Base-by-base conservation (phyloP, 1,284 basidiomycete species). In the Ustilago hordei region DNA sequence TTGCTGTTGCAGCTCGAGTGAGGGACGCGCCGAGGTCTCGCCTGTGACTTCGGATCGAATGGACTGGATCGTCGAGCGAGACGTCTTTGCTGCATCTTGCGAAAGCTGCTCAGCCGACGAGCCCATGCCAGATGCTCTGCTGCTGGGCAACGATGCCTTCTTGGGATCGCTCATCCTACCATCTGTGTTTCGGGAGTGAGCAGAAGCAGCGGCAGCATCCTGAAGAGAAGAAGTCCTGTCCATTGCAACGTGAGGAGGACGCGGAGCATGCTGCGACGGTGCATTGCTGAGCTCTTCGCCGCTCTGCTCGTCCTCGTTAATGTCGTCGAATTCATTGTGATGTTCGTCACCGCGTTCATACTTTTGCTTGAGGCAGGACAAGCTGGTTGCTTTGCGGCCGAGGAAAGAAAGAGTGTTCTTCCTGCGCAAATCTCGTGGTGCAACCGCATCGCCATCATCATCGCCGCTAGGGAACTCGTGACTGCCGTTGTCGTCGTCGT, bases 361-460 rank as follows among this genome's bases (percentile, higher is more conserved):
- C 58, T 77, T 73, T 38, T 84, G 85, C 74, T 79, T 64, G 61
- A 87, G 69, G 53, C 77, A 78, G 15, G 78, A 86, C 19, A 89
- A 78, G 64, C 87, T 88, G 38, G 87, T 87, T 9, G 87, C 88
- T 69, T 88, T 88, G 19, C 88, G 83, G 41, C 87, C 86, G 28
- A 89, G 82, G 64, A 87, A 87, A 39, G 88, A 88, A 12, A 89
- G 81, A 19, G 88, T 88, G 78, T 88, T 86, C 28, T 86, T 84
- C 7, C 85, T 82, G 57, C 86, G 58, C 11, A 62, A 13, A 9
- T 61, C 65, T 31, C 60, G 60, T 11, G 53, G 38, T 4, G 47
- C 38, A 7, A 43, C 58, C 4, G 54, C 55, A 28, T 62, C 64
- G 31, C 35, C 62, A 17, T 57, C 55, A 4, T 68, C 67, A 5